phyloP scores from a whole-genome alignment of 1,139 yeast genomes.

The Geotrichum reessii region DNA sequence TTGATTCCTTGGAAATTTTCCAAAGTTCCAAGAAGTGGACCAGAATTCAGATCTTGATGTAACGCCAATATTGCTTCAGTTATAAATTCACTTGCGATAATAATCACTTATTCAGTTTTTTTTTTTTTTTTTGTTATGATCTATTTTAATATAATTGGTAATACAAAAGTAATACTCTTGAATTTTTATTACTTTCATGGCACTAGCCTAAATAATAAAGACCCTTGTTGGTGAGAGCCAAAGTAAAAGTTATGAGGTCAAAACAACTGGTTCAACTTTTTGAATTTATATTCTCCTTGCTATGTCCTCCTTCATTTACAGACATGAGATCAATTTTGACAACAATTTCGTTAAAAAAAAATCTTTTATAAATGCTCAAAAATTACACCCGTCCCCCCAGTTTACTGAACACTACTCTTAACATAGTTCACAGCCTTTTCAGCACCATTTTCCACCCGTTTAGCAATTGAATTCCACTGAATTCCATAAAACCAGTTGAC shows the following conservation, averaged over 20 bases:
- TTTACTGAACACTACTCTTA: slow-evolving; percentile 13
- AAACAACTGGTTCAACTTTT: background rate
- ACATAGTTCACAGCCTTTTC: slow-evolving; percentile 12
- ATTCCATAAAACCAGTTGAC: slow-evolving; percentile 54
- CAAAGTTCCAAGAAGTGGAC: no score
- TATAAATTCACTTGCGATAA: no score
- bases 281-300: background rate
- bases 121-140: no score
- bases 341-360: background rate
- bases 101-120: no score
- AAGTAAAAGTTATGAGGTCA: background rate
- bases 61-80: no score
- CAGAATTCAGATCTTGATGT: no score
- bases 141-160: no score
- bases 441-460: slow-evolving; percentile 16
- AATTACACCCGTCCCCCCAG: background rate
- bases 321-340: background rate
- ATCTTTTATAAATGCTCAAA: background rate
- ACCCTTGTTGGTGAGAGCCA: no score
- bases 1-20: no score
- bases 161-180: no score
- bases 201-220: no score
- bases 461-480: slow-evolving; percentile 18
- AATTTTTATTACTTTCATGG: no score
- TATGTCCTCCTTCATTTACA: background rate